A percentile compares a stretch with the other conserved stretches of the same genome.
These are phyloP conservation scores for Rhynchosporium agropyri DNA, from an alignment of 2,329 filamentous ascomycete genomes.

Conservation along the genomic window DNA sequence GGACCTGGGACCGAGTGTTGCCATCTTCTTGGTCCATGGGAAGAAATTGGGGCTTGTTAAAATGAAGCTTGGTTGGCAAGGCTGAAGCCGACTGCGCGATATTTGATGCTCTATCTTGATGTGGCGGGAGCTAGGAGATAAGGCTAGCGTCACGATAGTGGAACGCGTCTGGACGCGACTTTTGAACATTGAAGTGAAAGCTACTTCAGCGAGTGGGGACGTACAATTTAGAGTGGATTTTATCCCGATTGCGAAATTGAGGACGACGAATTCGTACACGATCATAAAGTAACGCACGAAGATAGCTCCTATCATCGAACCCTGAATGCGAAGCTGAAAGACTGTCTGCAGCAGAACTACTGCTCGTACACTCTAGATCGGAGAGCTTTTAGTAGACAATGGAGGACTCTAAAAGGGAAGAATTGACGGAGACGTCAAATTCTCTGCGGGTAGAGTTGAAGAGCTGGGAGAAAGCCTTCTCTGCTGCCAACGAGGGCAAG, in stretches of 20 bases:
- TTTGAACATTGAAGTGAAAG: background rate
- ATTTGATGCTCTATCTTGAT: background rate
- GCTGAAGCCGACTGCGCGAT: background rate
- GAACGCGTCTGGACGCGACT: conserved; percentile 9
- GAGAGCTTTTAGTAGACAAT: conserved; percentile 20
- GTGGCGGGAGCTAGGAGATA: conserved; percentile 14
- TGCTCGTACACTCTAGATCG: background rate
- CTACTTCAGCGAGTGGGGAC: too few species aligned
- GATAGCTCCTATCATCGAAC: too few species aligned
- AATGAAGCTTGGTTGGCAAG: background rate
- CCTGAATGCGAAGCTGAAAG: background rate
- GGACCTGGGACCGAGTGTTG: conserved; percentile 47
- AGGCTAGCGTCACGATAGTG: conserved; percentile 6
- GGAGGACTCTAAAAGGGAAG: conserved; percentile 33
- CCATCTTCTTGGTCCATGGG: conserved; percentile 45
- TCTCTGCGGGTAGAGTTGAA: conserved; percentile 71
- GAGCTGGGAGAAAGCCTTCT: conserved; percentile 72
- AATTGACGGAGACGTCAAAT: conserved; percentile 45
- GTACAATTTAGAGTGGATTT: too few species aligned
- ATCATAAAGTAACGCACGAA: too few species aligned
- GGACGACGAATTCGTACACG: too few species aligned
- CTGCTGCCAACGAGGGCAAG: conserved; percentile 60
- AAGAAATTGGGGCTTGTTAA: background rate
- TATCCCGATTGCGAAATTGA: too few species aligned
- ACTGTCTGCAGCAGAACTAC: background rate